Conservation (phyloP, 2,329 filamentous ascomycete species). For the Rhynchosporium secalis region DNA sequence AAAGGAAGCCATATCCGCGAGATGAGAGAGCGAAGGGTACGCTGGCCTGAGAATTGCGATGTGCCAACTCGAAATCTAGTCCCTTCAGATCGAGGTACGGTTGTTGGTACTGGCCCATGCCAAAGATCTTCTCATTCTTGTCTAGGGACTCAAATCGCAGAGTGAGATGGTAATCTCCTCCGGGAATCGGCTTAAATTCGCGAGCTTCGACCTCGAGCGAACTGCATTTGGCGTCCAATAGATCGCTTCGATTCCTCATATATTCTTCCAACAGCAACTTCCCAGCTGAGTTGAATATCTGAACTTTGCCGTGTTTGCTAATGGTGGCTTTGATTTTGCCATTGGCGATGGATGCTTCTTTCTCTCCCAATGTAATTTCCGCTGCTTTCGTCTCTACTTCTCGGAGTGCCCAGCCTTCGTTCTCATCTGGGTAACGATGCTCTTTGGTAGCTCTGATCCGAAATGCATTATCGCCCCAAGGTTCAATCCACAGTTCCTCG, state of each 20-base stretch:
- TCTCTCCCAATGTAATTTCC: constrained; percentile 1
- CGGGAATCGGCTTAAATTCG: constrained; percentile 50
- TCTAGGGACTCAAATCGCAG: constrained; percentile 57
- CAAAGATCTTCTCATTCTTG: constrained; percentile 60
- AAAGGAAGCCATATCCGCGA: constrained; percentile 62
- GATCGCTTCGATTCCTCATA: constrained; percentile 49
- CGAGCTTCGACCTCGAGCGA: constrained; percentile 51
- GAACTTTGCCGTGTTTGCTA: constrained; percentile 49
- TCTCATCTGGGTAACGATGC: constrained; percentile 36
- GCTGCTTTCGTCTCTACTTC: not conserved
- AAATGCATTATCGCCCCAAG: constrained; percentile 51
- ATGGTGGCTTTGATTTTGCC: constrained; percentile 50
- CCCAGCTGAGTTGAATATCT: constrained; percentile 46
- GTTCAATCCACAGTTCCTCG: constrained; percentile 49
- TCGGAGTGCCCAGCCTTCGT: constrained; percentile 46
- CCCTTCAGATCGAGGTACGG: constrained; percentile 63
- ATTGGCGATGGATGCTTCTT: constrained; percentile 45
- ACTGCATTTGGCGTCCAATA: constrained; percentile 51
- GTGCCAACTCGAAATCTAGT: constrained; percentile 61
- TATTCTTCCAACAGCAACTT: constrained; percentile 52
- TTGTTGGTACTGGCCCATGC: constrained; percentile 71
- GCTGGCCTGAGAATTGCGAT: constrained; percentile 66
- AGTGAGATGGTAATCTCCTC: constrained; percentile 56
- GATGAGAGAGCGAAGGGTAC: constrained; percentile 63
- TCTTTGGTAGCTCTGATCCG: constrained; percentile 49